Conservation (phyloP, 257 asterid species). For the Salvia hispanica region DNA sequence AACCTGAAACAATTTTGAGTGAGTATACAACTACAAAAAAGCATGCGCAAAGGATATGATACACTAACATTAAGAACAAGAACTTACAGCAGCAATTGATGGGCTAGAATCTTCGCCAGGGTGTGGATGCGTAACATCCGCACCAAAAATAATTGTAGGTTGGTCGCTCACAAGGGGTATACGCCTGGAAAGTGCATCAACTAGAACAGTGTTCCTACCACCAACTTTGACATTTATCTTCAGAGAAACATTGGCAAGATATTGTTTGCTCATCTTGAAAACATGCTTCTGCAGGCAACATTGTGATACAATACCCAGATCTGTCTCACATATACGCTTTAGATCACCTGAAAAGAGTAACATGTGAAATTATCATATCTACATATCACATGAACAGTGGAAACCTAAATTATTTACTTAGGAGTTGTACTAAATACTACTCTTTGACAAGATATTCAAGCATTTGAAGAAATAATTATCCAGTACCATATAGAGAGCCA, state of each 20-base stretch:
- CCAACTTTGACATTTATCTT: constrained; percentile 96
- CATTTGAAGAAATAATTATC: background rate
- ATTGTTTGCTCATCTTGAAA: constrained; percentile 74
- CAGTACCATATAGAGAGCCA: constrained; percentile 90
- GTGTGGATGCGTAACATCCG: constrained; percentile 98
- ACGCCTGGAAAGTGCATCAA: constrained; percentile 83
- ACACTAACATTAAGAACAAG: background rate
- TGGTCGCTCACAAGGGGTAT: constrained; percentile 90
- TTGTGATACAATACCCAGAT: constrained; percentile 94
- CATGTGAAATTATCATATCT: background rate
- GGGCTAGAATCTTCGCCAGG: constrained; percentile 99
- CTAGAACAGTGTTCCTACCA: constrained; percentile 89
- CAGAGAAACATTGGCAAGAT: constrained; percentile 87
- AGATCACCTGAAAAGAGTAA: constrained; percentile 60
- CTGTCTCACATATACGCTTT: constrained; percentile 93
- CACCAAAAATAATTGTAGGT: constrained; percentile 95
- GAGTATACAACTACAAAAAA: background rate
- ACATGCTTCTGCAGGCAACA: constrained; percentile 94
- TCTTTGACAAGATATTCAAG: background rate
- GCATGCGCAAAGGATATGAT: background rate
- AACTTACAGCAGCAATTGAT: constrained; percentile 88
- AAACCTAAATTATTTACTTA: background rate
- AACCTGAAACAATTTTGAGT: constrained; percentile 53
- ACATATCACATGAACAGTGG: background rate
- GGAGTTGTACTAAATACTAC: background rate